Evolutionary conservation across 2,329 filamentous ascomycete species (phyloP).

Genomic region (Basipetospora sp.): DNA sequence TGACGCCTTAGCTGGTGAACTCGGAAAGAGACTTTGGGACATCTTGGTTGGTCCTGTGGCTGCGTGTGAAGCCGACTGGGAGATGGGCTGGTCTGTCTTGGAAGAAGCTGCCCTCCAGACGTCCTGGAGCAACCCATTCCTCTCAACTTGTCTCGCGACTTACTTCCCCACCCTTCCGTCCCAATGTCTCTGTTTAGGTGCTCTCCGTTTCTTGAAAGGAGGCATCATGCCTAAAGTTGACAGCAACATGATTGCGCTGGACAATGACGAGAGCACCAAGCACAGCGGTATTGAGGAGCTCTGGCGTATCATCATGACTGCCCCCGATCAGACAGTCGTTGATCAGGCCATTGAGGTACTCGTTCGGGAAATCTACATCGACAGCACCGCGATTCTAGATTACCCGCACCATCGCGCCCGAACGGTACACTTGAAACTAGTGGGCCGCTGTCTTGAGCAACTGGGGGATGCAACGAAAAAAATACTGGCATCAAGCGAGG

Average conservation of each 20-base stretch:
- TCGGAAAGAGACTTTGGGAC: conserved; percentile 55
- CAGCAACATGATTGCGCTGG: conserved; percentile 30
- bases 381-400: conserved; percentile 34
- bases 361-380: conserved; percentile 56
- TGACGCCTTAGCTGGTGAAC: conserved; percentile 43
- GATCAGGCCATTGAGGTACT: conserved; percentile 53
- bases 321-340: conserved; percentile 51
- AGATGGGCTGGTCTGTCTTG: conserved; percentile 55
- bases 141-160: conserved; percentile 35
- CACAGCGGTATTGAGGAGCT: conserved; percentile 51
- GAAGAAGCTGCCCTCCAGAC: conserved; percentile 29
- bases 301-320: conserved; percentile 68
- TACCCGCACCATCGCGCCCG: conserved; percentile 36
- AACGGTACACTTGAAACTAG: conserved; percentile 52
- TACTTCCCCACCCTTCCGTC: conserved; percentile 45
- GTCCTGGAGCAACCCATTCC: conserved; percentile 38
- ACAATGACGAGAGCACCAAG: conserved; percentile 36
- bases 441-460: conserved; percentile 58
- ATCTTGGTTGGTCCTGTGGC: conserved; percentile 53
- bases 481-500: conserved; percentile 35
- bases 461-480: conserved; percentile 47
- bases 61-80: conserved; percentile 44
- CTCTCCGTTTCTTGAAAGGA: conserved; percentile 48
- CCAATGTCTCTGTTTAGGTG: conserved; percentile 42
- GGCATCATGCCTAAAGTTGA: conserved; percentile 33